These are phyloP conservation scores for Drechslerella coelobrocha DNA, from an alignment of 2,329 filamentous ascomycete species.

Conservation along the genomic window DNA sequence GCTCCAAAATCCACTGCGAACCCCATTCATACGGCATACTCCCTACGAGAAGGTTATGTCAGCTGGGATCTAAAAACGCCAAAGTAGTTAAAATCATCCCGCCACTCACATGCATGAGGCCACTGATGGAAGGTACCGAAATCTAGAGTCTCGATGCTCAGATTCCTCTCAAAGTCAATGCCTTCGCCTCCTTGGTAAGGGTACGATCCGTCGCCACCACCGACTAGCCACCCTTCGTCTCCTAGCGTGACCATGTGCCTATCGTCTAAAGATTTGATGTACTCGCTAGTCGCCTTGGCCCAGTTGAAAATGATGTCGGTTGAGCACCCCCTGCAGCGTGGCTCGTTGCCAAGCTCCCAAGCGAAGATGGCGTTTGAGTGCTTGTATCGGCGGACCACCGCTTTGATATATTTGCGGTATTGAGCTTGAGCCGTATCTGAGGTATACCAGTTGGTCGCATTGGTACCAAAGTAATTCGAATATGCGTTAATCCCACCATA, in stretches of 20 bases:
- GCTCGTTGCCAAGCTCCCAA: conserved; percentile 74
- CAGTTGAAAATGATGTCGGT: conserved; percentile 67
- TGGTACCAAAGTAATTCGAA: conserved; percentile 63
- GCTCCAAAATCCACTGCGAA: conserved; percentile 60
- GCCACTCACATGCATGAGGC: conserved; percentile 55
- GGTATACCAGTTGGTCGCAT: conserved; percentile 66
- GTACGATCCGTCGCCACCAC: conserved; percentile 63
- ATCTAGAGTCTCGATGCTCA: conserved; percentile 65
- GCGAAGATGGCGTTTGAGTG: conserved; percentile 68
- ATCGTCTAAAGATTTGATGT: conserved; percentile 69
- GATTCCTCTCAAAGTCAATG: conserved; percentile 63
- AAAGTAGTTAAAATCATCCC: neutral
- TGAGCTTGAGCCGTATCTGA: conserved; percentile 64
- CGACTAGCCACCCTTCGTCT: conserved; percentile 63
- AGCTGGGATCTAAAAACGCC: conserved; percentile 55
- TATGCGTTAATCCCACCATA: conserved; percentile 48
- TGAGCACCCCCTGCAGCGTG: conserved; percentile 68
- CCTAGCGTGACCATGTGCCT: conserved; percentile 70
- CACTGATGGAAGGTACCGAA: conserved; percentile 66
- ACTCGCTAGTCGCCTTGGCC: conserved; percentile 66
- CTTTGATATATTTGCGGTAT: conserved; percentile 69
- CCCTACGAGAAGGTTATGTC: conserved; percentile 54
- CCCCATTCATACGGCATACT: conserved; percentile 59
- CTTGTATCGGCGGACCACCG: conserved; percentile 67
- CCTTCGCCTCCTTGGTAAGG: conserved; percentile 64